A percentile compares a stretch with the other conserved stretches of the same genome.
These are phyloP conservation scores for Russula olivacea DNA, from an alignment of 768 basidiomycete species.

Conservation along the genomic window DNA sequence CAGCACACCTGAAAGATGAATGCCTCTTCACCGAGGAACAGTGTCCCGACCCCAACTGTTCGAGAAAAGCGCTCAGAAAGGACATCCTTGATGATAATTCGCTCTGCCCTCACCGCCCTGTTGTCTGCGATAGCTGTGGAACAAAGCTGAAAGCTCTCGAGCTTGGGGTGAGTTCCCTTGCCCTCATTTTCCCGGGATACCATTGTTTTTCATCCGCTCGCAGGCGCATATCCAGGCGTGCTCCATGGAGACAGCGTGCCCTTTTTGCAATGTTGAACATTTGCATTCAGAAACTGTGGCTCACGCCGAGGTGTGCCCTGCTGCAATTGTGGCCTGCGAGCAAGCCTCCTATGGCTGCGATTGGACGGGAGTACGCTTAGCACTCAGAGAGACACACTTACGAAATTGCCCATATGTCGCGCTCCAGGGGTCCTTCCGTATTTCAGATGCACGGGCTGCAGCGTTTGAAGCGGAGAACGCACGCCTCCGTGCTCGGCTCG, in stretches of 20 bases:
- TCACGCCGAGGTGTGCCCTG: slow-evolving; percentile 39
- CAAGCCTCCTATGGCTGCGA: slow-evolving; percentile 49
- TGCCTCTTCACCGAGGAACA: slow-evolving; percentile 53
- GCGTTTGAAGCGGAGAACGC: slow-evolving; percentile 60
- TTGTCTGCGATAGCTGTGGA: slow-evolving; percentile 29
- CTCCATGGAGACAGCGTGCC: slow-evolving; percentile 36
- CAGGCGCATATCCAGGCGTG: slow-evolving; percentile 37
- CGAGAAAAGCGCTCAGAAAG: slow-evolving; percentile 39
- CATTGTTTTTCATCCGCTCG: background rate
- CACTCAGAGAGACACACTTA: slow-evolving; percentile 36
- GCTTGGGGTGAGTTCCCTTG: slow-evolving; percentile 32
- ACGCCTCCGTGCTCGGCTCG: slow-evolving; percentile 51
- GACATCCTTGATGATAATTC: slow-evolving; percentile 31
- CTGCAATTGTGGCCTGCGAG: slow-evolving; percentile 37
- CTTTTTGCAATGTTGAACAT: slow-evolving; percentile 38
- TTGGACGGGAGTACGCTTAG: slow-evolving; percentile 44
- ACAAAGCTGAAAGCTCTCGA: slow-evolving; percentile 38
- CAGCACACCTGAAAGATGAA: slow-evolving; percentile 52
- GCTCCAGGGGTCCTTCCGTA: slow-evolving; percentile 52
- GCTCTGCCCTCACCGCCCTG: slow-evolving; percentile 36
- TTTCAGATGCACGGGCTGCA: slow-evolving; percentile 33
- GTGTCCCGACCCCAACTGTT: slow-evolving; percentile 47
- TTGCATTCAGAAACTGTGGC: slow-evolving; percentile 32
- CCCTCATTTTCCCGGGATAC: slow-evolving; percentile 3
- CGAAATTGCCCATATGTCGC: slow-evolving; percentile 51